Evolutionary conservation across 345 rosid species (phyloP), one percentile per base, ranked within the genome.

Genomic region (Citrus inodora): DNA sequence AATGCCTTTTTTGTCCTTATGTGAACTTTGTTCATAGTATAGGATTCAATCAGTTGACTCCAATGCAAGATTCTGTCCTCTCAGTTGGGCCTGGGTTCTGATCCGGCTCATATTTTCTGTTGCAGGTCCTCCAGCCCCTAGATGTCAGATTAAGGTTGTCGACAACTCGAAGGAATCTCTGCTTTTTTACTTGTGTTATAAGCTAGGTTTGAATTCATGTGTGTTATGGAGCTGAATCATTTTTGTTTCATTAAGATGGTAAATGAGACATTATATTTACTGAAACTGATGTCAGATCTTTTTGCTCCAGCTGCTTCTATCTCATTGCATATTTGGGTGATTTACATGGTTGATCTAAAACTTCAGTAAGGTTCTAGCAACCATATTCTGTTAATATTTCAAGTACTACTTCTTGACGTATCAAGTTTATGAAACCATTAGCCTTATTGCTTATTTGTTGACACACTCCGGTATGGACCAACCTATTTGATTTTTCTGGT

Each of bases 221-320:
- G 60, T 62, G 38, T 40, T 61, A 40, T 66, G 33, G 25, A 35
- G 25, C n/a, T 9, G 27, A 38, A 53, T 67, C 37, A 33, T 53
- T 67, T 77, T 77, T 68, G 46, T 59, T 68, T 69, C 22, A 58
- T 21, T 55, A 56, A 42, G 40, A 67, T 77, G 60, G 35, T 68
- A 59, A 27, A 40, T 68, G 74, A 73, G 70, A 58, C 67, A 35
- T 4, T 38, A n/a, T 16, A 55, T 55, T 55, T 2, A 11, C 61
- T 32, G 0, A 32, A 33, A 56, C 37, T 56, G 58, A 38, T 68
- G 38, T 77, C 58, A 27, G 42, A 2, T 22, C 19, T 77, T 67
- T 68, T n/a, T 5, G 5, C 38, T 8, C 17, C 42, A 32, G 67
- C 14, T 11, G 25, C 9, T 58, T 68, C 67, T 28, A 58, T 11